phyloP scores from a whole-genome alignment of 352 stramenopile genomes.

The Stephanocyclus meneghinianus region DNA sequence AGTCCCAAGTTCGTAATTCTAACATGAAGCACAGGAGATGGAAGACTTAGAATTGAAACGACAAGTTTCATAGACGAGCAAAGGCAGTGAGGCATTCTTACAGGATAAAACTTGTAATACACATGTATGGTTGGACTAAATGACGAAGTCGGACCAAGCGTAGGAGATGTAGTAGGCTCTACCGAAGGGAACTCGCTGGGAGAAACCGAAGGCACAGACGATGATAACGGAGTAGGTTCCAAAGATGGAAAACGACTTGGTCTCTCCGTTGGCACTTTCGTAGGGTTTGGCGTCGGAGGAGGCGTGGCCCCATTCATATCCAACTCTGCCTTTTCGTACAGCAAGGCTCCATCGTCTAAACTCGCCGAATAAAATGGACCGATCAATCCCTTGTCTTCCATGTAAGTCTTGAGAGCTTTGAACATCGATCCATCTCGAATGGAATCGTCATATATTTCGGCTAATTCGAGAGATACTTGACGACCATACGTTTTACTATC shows the following conservation, averaged over 20 bases:
- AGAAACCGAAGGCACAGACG: neutral
- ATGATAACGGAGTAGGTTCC: neutral
- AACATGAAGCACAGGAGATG: neutral
- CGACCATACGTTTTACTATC: neutral
- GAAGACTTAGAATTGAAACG: neutral
- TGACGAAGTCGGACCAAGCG: neutral
- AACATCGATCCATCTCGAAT: neutral
- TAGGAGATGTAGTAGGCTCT: neutral
- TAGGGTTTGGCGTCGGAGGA: neutral
- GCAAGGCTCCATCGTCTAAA: slow-evolving; percentile 10
- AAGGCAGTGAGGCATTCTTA: neutral
- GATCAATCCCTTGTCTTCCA: slow-evolving; percentile 17
- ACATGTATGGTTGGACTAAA: neutral
- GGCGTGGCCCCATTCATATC: slow-evolving; percentile 3
- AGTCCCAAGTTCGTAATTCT: slow-evolving; percentile 1
- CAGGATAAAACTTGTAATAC: slow-evolving; percentile 8
- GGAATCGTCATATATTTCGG: neutral
- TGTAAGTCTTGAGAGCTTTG: slow-evolving; percentile 1
- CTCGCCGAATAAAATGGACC: slow-evolving; percentile 5
- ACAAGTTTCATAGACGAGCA: neutral
- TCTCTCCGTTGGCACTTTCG: neutral
- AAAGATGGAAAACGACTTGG: neutral
- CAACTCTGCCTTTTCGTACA: slow-evolving; percentile 8
- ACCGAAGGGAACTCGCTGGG: neutral
- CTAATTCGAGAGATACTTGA: slow-evolving; percentile 1